These are phyloP conservation scores for Talaromyces sp. DNA, from an alignment of 2,329 filamentous ascomycete species.

Conservation along the genomic window DNA sequence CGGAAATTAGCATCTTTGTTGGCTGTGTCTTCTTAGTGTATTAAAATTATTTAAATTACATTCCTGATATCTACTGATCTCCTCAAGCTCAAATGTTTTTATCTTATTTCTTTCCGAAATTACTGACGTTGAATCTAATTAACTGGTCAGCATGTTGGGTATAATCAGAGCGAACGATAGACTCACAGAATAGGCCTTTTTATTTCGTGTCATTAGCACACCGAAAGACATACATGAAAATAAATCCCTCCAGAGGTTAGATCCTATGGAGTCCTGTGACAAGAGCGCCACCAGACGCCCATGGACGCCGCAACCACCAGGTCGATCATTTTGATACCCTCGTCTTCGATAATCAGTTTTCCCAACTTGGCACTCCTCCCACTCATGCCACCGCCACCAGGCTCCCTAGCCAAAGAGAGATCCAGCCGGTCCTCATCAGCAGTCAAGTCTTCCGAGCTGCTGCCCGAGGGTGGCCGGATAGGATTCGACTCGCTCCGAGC, in stretches of 20 bases:
- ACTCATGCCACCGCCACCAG: conserved; percentile 76
- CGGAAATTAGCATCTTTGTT: background rate
- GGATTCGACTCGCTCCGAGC: conserved; percentile 18
- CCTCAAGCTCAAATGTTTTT: too few species aligned
- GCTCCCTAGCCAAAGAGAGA: conserved; percentile 72
- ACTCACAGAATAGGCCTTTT: background rate
- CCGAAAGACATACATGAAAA: background rate
- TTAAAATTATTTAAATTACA: background rate
- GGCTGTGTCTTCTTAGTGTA: background rate
- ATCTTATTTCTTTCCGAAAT: too few species aligned
- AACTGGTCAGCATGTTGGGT: background rate
- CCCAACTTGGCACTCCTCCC: conserved; percentile 89
- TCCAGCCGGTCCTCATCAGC: conserved; percentile 53
- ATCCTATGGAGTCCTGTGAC: background rate
- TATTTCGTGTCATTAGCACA: background rate
- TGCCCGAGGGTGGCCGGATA: conserved; percentile 16
- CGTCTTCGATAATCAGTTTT: conserved; percentile 83
- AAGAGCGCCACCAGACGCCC: conserved; percentile 88
- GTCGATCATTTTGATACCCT: conserved; percentile 94
- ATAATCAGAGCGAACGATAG: background rate
- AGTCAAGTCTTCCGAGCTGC: conserved; percentile 9
- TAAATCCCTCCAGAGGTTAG: background rate
- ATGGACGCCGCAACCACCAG: conserved; percentile 86
- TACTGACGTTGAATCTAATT: too few species aligned
- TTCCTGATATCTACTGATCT: background rate